Evolutionary conservation across 257 asterid genomes (phyloP), one percentile per base, ranked within the genome.

Genomic region (Fraxinus pennsylvanica): DNA sequence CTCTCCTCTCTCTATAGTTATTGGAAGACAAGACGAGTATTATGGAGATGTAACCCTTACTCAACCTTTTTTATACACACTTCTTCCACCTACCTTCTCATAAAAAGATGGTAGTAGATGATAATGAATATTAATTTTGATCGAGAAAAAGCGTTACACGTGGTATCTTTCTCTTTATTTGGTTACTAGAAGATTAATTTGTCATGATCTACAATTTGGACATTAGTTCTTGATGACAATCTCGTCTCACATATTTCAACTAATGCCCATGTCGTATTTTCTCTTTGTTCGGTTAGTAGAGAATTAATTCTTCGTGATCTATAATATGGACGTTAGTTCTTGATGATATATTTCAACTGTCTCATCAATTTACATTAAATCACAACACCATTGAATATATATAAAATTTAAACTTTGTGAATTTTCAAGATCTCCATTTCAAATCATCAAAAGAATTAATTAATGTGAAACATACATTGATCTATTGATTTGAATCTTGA

Each of bases 181-280:
- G n/a, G 21, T 50, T 19, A 50, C 6, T 50, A 47, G 57, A 32
- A 43, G 67, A 80, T 77, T 82, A 17, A 61, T 35, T 59, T 41
- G 22, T 57, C 47, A 79, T 76, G 71, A 80, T 83, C 84, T 84
- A 73, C 75, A 80, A 52, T 83, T 83, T 83, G 87, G 82, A 76
- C 65, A 71, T 45, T 77, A 80, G 68, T 71, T 80, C 61, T 68
- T 73, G 0, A 57, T 52, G 9, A 72, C 68, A 73, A 77, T 74
- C 79, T 41, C 80, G 14, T 45, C 29, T 22, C 69, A 27, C 41
- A 71, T 72, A 15, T 80, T 74, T 76, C 76, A 73, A 76, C 73
- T 35, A 29, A 33, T 33, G 36, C 36, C 36, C 36, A 33, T 33
- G 36, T 33, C 36, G 36, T 33, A 33, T 33, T 33, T 33, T 36